Conservation (phyloP, 345 rosid species). For the Bretschneidera sinensis region DNA sequence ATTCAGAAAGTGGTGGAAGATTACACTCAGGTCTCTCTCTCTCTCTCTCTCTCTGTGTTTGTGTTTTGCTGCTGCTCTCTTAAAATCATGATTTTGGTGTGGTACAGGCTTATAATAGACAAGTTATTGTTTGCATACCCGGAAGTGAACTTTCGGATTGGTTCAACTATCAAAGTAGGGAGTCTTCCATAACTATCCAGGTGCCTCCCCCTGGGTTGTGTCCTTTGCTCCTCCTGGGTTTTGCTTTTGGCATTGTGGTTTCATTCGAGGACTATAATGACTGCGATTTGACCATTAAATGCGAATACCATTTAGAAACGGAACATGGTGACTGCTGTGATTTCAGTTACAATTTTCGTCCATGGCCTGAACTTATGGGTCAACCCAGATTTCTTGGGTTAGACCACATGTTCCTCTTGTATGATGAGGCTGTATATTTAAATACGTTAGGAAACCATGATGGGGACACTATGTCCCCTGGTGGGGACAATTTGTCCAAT, state of each 20-base stretch:
- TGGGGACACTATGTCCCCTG: no score
- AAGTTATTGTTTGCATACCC: conserved; percentile 1
- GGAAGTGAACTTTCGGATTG: conserved; percentile 18
- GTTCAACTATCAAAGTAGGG: not conserved
- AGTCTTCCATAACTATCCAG: not conserved
- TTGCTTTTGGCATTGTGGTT: conserved; percentile 6
- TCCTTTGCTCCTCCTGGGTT: not conserved
- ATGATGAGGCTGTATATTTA: not conserved
- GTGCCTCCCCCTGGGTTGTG: not conserved
- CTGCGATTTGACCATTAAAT: no score
- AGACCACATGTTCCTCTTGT: not conserved
- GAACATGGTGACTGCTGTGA: not conserved
- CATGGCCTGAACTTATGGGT: no score
- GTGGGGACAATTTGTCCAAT: not conserved
- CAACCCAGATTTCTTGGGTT: not conserved
- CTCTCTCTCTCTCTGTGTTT: not conserved
- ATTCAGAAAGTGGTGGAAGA: not conserved
- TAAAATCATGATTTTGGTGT: not conserved
- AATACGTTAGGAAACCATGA: no score
- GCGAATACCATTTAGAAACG: not conserved
- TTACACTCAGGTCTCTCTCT: not conserved
- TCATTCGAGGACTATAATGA: not conserved
- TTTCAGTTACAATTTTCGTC: no score
- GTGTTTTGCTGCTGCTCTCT: no score
- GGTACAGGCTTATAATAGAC: not conserved